Conservation (phyloP, 805 yeast genomes). For the Sungouiella blattae region DNA sequence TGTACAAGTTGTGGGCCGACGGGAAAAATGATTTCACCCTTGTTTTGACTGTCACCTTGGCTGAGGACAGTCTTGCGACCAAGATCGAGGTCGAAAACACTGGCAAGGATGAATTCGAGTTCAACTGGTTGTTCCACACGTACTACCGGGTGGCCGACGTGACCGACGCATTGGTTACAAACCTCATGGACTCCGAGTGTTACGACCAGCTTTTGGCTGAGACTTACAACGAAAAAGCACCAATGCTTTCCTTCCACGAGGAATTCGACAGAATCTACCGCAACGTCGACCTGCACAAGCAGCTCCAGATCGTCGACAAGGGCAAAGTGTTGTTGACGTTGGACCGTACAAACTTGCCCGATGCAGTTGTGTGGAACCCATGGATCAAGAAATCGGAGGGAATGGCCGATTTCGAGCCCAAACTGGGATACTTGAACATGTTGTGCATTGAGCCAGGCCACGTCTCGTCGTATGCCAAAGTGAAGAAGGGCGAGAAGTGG, state of each 20-base stretch:
- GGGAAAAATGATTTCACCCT: conserved; percentile 68
- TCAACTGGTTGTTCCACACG: conserved; percentile 95
- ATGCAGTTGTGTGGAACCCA: conserved; percentile 95
- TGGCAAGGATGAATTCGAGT: conserved; percentile 63
- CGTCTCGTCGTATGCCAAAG: conserved; percentile 62
- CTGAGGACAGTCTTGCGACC: conserved; percentile 58
- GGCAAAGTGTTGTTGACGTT: conserved; percentile 72
- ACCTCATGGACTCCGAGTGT: conserved; percentile 68
- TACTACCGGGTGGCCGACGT: conserved; percentile 75
- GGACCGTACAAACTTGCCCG: conserved; percentile 59
- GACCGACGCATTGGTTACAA: conserved; percentile 71
- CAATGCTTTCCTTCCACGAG: conserved; percentile 65
- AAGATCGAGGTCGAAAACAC: conserved; percentile 73
- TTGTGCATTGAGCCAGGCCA: conserved; percentile 93
- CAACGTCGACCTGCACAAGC: conserved; percentile 49
- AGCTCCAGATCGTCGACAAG: conserved; percentile 63
- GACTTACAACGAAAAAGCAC: conserved; percentile 66
- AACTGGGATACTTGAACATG: conserved; percentile 79
- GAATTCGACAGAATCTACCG: conserved; percentile 87
- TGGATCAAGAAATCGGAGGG: conserved; percentile 81
- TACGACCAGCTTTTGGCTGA: conserved; percentile 72
- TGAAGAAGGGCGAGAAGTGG: conserved; percentile 77
- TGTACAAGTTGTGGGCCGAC: conserved; percentile 53
- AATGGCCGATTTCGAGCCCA: conserved; percentile 88
- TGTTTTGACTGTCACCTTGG: conserved; percentile 59